phyloP scores from a whole-genome alignment of 208 protist species.

The Acanthamoeba castellanii region DNA sequence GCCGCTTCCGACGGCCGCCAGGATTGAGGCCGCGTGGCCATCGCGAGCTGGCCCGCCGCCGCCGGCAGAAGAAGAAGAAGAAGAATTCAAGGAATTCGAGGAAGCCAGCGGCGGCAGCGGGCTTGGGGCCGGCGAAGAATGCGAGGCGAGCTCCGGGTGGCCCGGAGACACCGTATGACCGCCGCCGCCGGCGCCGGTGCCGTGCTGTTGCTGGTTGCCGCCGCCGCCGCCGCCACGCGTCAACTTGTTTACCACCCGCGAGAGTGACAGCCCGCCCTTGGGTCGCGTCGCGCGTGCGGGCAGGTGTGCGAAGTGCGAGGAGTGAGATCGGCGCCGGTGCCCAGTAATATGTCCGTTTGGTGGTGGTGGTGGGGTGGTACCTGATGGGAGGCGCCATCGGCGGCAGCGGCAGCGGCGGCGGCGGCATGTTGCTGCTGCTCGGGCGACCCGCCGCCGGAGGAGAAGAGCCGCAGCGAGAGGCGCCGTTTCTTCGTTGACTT shows the following conservation, averaged over 20 bases:
- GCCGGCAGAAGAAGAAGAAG: background rate
- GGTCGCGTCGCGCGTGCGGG: no score
- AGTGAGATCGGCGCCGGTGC: no score
- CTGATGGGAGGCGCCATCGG: background rate
- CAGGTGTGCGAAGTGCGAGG: no score
- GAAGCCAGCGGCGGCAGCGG: background rate
- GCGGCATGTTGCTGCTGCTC: no score
- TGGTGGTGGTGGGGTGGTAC: no score
- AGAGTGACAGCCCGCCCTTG: background rate
- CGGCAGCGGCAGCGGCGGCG: background rate
- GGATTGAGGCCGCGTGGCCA: background rate
- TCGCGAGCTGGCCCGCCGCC: background rate
- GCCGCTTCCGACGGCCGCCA: background rate
- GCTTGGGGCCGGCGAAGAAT: background rate
- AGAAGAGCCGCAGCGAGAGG: background rate
- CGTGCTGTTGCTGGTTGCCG: no score
- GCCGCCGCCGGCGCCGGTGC: background rate
- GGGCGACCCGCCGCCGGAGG: no score
- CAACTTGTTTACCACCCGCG: background rate
- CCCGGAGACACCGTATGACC: background rate
- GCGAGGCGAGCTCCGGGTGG: background rate
- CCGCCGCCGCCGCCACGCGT: background rate
- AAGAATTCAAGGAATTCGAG: background rate
- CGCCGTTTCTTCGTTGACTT: background rate
- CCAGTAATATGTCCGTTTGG: no score